Conservation (phyloP, 805 yeast species). For the Sugiyamaella mastotermitis region DNA sequence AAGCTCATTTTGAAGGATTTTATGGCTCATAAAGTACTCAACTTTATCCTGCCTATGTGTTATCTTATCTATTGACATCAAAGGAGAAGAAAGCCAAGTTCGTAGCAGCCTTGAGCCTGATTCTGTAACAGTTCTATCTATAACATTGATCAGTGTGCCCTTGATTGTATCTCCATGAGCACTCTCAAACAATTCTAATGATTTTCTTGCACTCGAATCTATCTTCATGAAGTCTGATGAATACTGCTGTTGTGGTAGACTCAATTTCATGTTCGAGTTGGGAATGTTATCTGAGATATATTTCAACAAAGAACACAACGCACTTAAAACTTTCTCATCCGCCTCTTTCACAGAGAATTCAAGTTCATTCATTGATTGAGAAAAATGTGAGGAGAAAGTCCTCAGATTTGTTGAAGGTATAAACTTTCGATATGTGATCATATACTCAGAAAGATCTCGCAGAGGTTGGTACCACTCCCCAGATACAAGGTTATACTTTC, state of each 20-base stretch:
- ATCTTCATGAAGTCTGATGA: constrained; percentile 59
- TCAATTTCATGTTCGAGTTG: constrained; percentile 52
- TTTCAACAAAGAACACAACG: constrained; percentile 58
- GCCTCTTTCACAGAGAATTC: constrained; percentile 20
- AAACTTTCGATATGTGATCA: constrained; percentile 46
- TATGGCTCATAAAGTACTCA: constrained; percentile 33
- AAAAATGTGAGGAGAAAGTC: constrained; percentile 37
- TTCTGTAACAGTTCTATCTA: constrained; percentile 69
- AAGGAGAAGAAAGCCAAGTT: constrained; percentile 80
- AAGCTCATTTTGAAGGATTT: no score
- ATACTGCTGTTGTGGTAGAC: constrained; percentile 56
- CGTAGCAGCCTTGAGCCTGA: constrained; percentile 77
- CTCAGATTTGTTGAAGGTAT: constrained; percentile 37
- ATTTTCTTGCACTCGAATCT: constrained; percentile 45
- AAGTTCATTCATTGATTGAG: constrained; percentile 22
- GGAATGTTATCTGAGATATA: constrained; percentile 74
- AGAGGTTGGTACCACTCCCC: constrained; percentile 55
- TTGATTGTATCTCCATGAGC: constrained; percentile 40
- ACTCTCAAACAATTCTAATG: constrained; percentile 59
- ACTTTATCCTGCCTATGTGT: constrained; percentile 50
- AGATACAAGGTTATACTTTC: constrained; percentile 29
- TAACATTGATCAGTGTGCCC: constrained; percentile 67
- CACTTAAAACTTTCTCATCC: constrained; percentile 40
- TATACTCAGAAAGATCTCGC: constrained; percentile 53
- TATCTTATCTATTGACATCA: constrained; percentile 53